Evolutionary conservation across 345 rosid genomes (phyloP), one percentile per base, ranked within the genome.

Genomic region (Luvunga scandens): DNA sequence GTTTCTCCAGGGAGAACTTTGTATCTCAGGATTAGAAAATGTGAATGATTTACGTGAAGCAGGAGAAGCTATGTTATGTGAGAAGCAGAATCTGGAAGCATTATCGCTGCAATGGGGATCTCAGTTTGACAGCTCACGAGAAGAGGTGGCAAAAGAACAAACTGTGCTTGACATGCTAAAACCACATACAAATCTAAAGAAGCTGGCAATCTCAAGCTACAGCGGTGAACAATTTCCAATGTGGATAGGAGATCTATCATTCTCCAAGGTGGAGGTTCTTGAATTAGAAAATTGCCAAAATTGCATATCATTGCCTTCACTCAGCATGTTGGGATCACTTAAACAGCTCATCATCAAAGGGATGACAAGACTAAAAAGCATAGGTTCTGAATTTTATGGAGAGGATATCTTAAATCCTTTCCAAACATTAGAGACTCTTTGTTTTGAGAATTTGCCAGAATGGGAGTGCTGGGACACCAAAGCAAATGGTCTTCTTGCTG

Each of bases 391-490:
- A 4, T 4, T 74, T 19, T 74, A 42, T 14, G 66, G 77, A 14
- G 25, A 31, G 16, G 19, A 4, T 62, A 27, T 21, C 13, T 72
- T 13, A 30, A 34, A 66, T 13, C 27, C 36, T 19, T 62, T 61
- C n/a, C 69, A 28, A 25, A 16, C 42, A 3, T 27, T 74, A 53
- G 77, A 74, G 68, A 62, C n/a, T 62, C 69, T 74, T 27, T 9
- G 16, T 42, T 59, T 74, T 27, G 59, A 62, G 21, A 10, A 61
- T 42, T 16, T 74, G 25, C 21, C 21, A 27, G 59, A 62, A 18
- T 61, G 56, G 68, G 28, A 61, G 22, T 28, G 4, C 8, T 74
- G 69, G 77, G 56, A 74, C 16, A n/a, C 39, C 14, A 33, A 27
- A 19, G 39, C 62, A 39, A 39, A 74, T 19, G 69, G 63, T 25